Conservation (phyloP, 1,284 basidiomycete genomes). For the Melampsora americana region DNA sequence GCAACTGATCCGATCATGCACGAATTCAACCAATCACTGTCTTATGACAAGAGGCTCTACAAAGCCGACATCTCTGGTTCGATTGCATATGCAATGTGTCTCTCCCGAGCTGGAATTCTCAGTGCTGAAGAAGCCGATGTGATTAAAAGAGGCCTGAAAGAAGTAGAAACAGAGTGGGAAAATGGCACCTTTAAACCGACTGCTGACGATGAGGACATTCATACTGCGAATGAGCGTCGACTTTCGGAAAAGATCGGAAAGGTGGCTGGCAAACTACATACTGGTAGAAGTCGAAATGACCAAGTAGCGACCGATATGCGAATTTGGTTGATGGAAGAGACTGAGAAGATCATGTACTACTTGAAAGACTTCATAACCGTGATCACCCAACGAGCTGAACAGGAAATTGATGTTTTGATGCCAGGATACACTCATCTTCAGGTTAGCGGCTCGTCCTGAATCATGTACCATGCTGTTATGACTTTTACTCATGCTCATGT, state of each 20-base stretch:
- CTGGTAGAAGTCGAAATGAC: conserved; percentile 92
- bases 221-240: conserved; percentile 97
- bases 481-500: not conserved
- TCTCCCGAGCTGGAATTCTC: conserved; percentile 74
- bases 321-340: conserved; percentile 84
- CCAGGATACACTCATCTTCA: conserved; percentile 97
- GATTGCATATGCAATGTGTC: conserved; percentile 87
- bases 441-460: conserved; percentile 57
- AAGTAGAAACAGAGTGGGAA: conserved; percentile 80
- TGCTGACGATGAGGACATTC: conserved; percentile 92
- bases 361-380: conserved; percentile 77
- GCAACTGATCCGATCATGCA: conserved; percentile 63
- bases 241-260: conserved; percentile 84
- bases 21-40: conserved; percentile 89
- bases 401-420: conserved; percentile 83
- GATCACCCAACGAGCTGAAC: conserved; percentile 83
- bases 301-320: conserved; percentile 98
- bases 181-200: conserved; percentile 48
- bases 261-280: conserved; percentile 78
- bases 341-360: conserved; percentile 67
- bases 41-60: conserved; percentile 91
- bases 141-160: conserved; percentile 73
- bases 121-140: conserved; percentile 65
- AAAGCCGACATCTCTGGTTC: conserved; percentile 87
- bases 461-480: not conserved